A percentile compares a stretch with the other conserved stretches of the same genome.
Evolutionary conservation across 768 basidiomycete species (phyloP).

Genomic region (Kwoniella europaea): DNA sequence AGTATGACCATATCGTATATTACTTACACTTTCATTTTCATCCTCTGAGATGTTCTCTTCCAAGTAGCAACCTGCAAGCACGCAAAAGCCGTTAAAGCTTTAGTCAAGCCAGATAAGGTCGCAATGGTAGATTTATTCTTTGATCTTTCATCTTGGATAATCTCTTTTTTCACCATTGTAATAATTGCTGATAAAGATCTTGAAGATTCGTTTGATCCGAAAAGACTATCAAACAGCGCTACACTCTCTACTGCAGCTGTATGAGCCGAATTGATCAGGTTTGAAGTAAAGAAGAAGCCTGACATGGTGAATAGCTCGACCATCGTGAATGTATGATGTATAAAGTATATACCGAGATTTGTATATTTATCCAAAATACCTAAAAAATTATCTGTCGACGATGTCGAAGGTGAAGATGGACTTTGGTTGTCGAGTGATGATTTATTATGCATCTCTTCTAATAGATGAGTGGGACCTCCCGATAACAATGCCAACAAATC

Average conservation of each 20-base stretch:
- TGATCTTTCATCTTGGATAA: constrained; percentile 53
- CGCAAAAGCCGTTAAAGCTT: constrained; percentile 59
- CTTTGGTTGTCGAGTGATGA: neutral
- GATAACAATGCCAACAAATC: constrained; percentile 24
- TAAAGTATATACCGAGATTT: constrained; percentile 58
- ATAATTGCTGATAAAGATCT: constrained; percentile 58
- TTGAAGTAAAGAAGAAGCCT: constrained; percentile 57
- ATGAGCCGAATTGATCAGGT: constrained; percentile 50
- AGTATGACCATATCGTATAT: neutral
- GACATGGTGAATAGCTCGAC: constrained; percentile 60
- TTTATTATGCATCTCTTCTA: neutral
- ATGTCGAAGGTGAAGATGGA: neutral
- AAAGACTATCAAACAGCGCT: constrained; percentile 49
- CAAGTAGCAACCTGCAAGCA: constrained; percentile 59
- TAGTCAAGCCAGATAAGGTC: constrained; percentile 56
- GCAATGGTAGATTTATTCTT: constrained; percentile 44
- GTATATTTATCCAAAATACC: constrained; percentile 59
- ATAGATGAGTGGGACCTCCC: constrained; percentile 1
- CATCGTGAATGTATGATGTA: constrained; percentile 59
- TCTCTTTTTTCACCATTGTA: constrained; percentile 55
- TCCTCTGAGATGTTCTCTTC: constrained; percentile 46
- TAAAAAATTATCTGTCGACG: constrained; percentile 48
- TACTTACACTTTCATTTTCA: constrained; percentile 55
- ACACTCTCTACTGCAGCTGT: constrained; percentile 51
- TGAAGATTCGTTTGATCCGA: constrained; percentile 60